Evolutionary conservation across 2,329 filamentous ascomycete species (phyloP), one percentile per base, ranked within the genome.

Genomic region (Ophiostoma quercus): DNA sequence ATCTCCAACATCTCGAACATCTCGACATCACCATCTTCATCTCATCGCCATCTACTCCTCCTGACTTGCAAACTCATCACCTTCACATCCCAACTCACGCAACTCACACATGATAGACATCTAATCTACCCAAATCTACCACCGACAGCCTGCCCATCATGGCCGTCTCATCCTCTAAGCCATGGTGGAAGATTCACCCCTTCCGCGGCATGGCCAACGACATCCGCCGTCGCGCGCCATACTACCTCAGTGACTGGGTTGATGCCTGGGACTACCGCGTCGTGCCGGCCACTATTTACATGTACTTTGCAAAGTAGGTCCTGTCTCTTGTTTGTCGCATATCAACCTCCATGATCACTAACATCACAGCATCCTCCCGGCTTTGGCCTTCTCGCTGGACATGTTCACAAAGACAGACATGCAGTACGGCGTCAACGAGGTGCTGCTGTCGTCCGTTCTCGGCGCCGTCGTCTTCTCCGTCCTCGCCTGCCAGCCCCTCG

Each of bases 241-340:
- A 85, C 77, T 96, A 95, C 77, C 82, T 81, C 79, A 94, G 90
- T 78, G 92, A 96, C 79, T 96, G 91, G 91, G 82, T 78, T 22
- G 92, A 96, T 81, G 92, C 92, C 1, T 95, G 91, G 91, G 91
- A 96, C 77, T 96, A 96, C 81, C 87, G 92, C 69, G 91, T 96
- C 60, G 85, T 96, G 54, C 92, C 92, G 1, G 92, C 92, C 19
- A 96, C 92, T 11, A 82, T 96, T 39, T 96, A 96, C 80, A 96
- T 96, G 91, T 96, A 95, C 81, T 96, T 96, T 84, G 92, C 92
- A 73, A 65, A 65, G 62, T 65, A 65, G 32, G 62, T 39, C 8
- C 3, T 9, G 96, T 9, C 57, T 14, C 19, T n/a, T 22, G 2
- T 2, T 47, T 9, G 16, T 39, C 14, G 16, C 47, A 22, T 32